Percentiles rank a stretch among this genome's conserved stretches.
Evolutionary conservation across 1,139 yeast genomes (phyloP).

Genomic region (Trichomonascaceae sp.): DNA sequence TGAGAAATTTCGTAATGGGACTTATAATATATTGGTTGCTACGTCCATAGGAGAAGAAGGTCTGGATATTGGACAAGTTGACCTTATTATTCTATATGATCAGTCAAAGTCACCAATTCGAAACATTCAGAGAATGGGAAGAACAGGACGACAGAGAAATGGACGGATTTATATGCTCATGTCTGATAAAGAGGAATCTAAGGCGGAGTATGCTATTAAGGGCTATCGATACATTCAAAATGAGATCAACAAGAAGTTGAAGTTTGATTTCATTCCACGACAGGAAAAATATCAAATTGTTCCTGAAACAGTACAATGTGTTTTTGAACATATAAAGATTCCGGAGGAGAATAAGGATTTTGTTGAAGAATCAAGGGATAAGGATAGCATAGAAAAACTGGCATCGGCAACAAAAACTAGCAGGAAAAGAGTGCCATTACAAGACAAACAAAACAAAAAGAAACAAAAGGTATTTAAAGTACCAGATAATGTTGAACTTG

Average conservation of each 20-base stretch:
- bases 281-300: conserved; percentile 28
- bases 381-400: conserved; percentile 66
- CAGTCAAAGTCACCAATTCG: conserved; percentile 92
- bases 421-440: conserved; percentile 14
- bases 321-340: conserved; percentile 51
- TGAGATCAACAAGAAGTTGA: conserved; percentile 35
- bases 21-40: conserved; percentile 76
- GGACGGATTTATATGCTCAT: conserved; percentile 78
- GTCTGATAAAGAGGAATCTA: conserved; percentile 69
- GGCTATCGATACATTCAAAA: conserved; percentile 77
- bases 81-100: conserved; percentile 84
- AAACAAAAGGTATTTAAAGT: conserved; percentile 50
- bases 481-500: conserved; percentile 74
- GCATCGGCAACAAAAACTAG: conserved; percentile 21
- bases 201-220: conserved; percentile 78
- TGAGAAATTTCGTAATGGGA: conserved; percentile 63
- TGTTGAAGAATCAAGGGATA: conserved; percentile 28
- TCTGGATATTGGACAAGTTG: conserved; percentile 96
- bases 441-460: conserved; percentile 11
- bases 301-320: conserved; percentile 21
- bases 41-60: conserved; percentile 99
- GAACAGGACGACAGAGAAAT: conserved; percentile 93
- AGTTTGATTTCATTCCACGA: conserved; percentile 31
- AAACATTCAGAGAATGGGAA: conserved; percentile 92
- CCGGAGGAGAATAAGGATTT: conserved; percentile 62